Evolutionary conservation across 345 rosid genomes (phyloP).

Genomic region (Eucalyptus albens): DNA sequence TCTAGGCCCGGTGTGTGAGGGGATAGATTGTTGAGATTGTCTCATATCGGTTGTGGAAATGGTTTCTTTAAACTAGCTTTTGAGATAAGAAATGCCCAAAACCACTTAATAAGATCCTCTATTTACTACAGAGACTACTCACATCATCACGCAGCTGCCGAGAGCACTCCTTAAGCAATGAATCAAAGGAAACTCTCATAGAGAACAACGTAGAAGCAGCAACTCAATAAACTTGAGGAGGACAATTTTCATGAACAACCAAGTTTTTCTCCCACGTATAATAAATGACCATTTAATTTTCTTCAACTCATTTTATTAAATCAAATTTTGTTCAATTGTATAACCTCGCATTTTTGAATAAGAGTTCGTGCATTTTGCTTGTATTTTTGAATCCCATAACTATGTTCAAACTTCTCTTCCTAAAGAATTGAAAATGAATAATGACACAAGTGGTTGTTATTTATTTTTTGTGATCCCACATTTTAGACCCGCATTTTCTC

Average conservation of each 20-base stretch:
- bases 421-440: neutral
- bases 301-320: neutral
- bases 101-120: neutral
- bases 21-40: neutral
- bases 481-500: too few relatives aligned
- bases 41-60: too few relatives aligned
- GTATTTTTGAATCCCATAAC: neutral
- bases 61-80: too few relatives aligned
- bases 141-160: neutral
- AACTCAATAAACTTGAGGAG: neutral
- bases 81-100: too few relatives aligned
- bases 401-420: neutral
- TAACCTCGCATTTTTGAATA: neutral
- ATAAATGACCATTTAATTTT: neutral
- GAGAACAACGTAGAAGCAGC: neutral
- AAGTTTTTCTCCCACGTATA: neutral
- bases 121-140: neutral
- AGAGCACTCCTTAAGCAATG: neutral
- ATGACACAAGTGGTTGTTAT: neutral
- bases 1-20: too few relatives aligned
- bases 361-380: neutral
- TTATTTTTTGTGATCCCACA: too few relatives aligned
- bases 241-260: neutral
- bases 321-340: neutral
- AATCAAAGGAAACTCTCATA: neutral